Percentiles rank a stretch among this genome's conserved stretches.
These are phyloP conservation scores for Fusarium heterosporum DNA, from an alignment of 2,329 filamentous ascomycete genomes.

Conservation along the genomic window DNA sequence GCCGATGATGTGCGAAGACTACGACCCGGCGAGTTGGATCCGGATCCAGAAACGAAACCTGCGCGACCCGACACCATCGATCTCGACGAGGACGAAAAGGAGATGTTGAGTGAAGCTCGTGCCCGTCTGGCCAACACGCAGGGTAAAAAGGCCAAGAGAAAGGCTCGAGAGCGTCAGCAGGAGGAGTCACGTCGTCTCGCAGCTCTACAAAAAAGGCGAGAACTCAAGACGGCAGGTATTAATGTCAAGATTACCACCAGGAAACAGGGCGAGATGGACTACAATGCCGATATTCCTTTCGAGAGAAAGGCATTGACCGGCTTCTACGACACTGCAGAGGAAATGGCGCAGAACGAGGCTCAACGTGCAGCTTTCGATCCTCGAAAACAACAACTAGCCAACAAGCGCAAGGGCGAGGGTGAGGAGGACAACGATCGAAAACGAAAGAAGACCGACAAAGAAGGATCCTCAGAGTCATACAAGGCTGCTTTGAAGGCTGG, in stretches of 20 bases:
- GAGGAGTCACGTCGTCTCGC: slow-evolving; percentile 93
- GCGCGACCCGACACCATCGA: slow-evolving; percentile 97
- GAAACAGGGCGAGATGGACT: slow-evolving; percentile 98
- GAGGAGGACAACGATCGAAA: slow-evolving; percentile 85
- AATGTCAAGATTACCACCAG: slow-evolving; percentile 94
- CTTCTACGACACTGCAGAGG: slow-evolving; percentile 93
- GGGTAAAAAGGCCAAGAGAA: slow-evolving; percentile 98
- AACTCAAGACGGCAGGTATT: slow-evolving; percentile 97
- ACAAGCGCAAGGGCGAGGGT: slow-evolving; percentile 95
- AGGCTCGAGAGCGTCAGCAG: slow-evolving; percentile 93
- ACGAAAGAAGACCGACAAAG: slow-evolving; percentile 88
- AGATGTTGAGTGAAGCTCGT: slow-evolving; percentile 98
- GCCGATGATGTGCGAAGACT: slow-evolving; percentile 92
- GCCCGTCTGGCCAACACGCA: slow-evolving; percentile 97
- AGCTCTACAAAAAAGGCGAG: slow-evolving; percentile 91
- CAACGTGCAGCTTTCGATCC: slow-evolving; percentile 90
- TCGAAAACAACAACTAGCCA: slow-evolving; percentile 87
- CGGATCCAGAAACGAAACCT: slow-evolving; percentile 97
- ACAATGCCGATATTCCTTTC: slow-evolving; percentile 98
- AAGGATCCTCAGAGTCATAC: slow-evolving; percentile 79
- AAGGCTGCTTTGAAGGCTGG: slow-evolving; percentile 93
- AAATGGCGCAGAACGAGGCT: slow-evolving; percentile 82
- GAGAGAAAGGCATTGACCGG: slow-evolving; percentile 90
- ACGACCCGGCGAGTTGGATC: slow-evolving; percentile 92
- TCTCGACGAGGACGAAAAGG: slow-evolving; percentile 98